phyloP scores from a whole-genome alignment of 2,329 filamentous ascomycete genomes.

The Pseudogymnoascus sp. region DNA sequence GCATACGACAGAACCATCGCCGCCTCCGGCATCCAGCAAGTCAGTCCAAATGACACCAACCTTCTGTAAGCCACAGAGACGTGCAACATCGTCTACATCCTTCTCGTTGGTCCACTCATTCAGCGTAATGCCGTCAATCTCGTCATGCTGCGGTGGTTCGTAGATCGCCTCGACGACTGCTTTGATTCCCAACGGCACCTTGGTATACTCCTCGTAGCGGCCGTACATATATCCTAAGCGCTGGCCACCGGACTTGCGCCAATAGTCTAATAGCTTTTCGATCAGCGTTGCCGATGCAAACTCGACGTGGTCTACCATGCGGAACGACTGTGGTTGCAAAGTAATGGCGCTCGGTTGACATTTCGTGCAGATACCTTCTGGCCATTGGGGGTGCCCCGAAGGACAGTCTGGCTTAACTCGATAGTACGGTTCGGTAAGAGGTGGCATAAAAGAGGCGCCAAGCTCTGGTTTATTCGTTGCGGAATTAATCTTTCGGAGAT shows the following conservation, averaged over 20 bases:
- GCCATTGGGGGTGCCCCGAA: slow-evolving; percentile 86
- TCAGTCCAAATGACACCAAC: slow-evolving; percentile 95
- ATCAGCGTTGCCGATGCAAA: slow-evolving; percentile 80
- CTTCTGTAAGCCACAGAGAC: slow-evolving; percentile 73
- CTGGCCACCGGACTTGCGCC: slow-evolving; percentile 75
- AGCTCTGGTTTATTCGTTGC: slow-evolving; percentile 94
- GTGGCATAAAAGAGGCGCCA: slow-evolving; percentile 91
- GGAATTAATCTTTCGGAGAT: slow-evolving; percentile 89
- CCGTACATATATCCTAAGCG: slow-evolving; percentile 87
- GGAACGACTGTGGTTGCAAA: slow-evolving; percentile 83
- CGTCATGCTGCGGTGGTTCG: slow-evolving; percentile 84
- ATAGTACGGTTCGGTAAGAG: slow-evolving; percentile 85
- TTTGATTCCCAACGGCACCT: slow-evolving; percentile 89
- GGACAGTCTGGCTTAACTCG: slow-evolving; percentile 83
- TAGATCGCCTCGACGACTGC: slow-evolving; percentile 96
- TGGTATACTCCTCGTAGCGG: slow-evolving; percentile 78
- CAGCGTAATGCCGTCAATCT: slow-evolving; percentile 79
- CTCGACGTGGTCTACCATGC: slow-evolving; percentile 97
- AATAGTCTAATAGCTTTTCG: slow-evolving; percentile 83
- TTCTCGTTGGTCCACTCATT: slow-evolving; percentile 78
- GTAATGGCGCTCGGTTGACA: slow-evolving; percentile 97
- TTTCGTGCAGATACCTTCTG: slow-evolving; percentile 94
- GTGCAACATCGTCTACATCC: slow-evolving; percentile 71
- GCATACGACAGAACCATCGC: slow-evolving; percentile 82
- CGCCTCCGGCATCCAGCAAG: slow-evolving; percentile 68